Percentiles rank a stretch among this genome's conserved stretches.
phyloP scores from a whole-genome alignment of 768 basidiomycete species.

The Tricholoma matsutake region DNA sequence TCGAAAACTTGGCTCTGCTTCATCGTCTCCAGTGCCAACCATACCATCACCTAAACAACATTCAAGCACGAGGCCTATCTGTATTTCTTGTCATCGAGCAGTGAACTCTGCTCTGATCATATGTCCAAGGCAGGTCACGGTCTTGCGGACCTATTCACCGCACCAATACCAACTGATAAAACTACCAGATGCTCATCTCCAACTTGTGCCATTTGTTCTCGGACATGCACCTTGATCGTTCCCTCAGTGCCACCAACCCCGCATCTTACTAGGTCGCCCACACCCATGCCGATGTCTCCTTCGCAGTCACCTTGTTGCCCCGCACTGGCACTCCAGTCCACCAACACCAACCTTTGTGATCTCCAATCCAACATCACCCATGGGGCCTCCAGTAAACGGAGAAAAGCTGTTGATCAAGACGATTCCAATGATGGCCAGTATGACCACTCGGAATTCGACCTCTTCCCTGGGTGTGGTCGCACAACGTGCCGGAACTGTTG shows the following conservation, averaged over 20 bases:
- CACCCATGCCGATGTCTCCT: slow-evolving; percentile 28
- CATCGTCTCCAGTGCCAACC: neutral
- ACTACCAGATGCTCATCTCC: slow-evolving; percentile 34
- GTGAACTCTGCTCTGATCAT: slow-evolving; percentile 20
- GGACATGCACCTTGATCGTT: slow-evolving; percentile 38
- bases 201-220: slow-evolving; percentile 43
- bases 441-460: slow-evolving; percentile 10
- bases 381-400: slow-evolving; percentile 12
- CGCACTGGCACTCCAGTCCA: slow-evolving; percentile 26
- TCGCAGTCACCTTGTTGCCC: slow-evolving; percentile 26
- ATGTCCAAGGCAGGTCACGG: slow-evolving; percentile 29
- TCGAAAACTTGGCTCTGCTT: slow-evolving; percentile 17
- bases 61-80: slow-evolving; percentile 9
- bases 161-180: neutral
- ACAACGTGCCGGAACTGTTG: slow-evolving; percentile 44
- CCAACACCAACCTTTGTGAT: slow-evolving; percentile 25
- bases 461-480: slow-evolving; percentile 38
- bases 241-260: slow-evolving; percentile 38
- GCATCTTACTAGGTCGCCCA: slow-evolving; percentile 35
- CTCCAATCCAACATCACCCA: neutral
- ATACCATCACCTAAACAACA: slow-evolving; percentile 4
- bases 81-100: slow-evolving; percentile 28
- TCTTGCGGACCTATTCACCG: slow-evolving; percentile 3
- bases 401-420: slow-evolving; percentile 12
- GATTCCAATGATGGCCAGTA: slow-evolving; percentile 13